Evolutionary conservation across 1,284 basidiomycete species (phyloP), one percentile per base, ranked within the genome.

Genomic region (Sparassis latifolia): DNA sequence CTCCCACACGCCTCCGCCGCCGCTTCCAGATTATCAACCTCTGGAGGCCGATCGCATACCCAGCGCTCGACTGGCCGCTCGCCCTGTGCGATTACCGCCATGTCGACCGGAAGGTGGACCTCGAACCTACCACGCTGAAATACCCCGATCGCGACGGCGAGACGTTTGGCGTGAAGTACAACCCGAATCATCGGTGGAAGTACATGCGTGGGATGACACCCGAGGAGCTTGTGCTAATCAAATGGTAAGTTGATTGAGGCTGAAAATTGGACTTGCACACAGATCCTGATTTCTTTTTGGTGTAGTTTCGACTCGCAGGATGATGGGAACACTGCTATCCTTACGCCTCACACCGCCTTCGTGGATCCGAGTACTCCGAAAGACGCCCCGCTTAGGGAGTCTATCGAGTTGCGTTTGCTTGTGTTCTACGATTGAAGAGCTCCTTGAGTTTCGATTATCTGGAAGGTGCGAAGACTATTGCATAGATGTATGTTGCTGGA

Each of bases 11-110:
- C 28, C 63, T 77, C 29, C 63, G 68, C 45, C 64, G 68, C 30
- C 77, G 79, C 28, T 80, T 78, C 67, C 83, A 86, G 62, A 79
- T 86, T 48, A 78, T 88, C 67, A 88, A 87, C 67, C 74, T 87
- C 51, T 88, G 85, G 85, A 68, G 83, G 5, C 84, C 84, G 1
- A 80, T 87, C 52, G 56, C 64, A 5, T 66, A 76, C 52, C 61
- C 77, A 2, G 79, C 81, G 6, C 63, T 68, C 37, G 83, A 86
- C 59, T 74, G 69, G 67, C 84, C 84, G 1, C 72, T 86, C 40
- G 78, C 78, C 1, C 67, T 86, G 4, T 84, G 81, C 57, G 85
- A 88, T 58, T 82, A 67, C 57, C 64, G 78, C 30, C 77, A 71
- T 35, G 74, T 87, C n/a, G 70, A 79, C 54, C 46, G 58, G 2